These are phyloP conservation scores for Plectranthus barbatus DNA, from an alignment of 257 asterid genomes.

Conservation along the genomic window DNA sequence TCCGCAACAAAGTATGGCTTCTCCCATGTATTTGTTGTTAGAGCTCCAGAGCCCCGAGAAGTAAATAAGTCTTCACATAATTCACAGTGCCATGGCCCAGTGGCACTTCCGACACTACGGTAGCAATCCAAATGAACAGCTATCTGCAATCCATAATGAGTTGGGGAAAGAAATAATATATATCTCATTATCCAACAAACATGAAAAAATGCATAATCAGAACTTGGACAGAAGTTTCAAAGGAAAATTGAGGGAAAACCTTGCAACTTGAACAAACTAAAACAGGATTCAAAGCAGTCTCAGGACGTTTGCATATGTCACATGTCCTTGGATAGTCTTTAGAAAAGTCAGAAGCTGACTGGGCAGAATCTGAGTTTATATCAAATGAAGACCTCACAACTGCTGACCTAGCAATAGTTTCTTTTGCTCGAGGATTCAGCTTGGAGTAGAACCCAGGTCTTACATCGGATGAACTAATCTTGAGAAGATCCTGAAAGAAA, in stretches of 20 bases:
- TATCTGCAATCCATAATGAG: constrained; percentile 40
- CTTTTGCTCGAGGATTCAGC: constrained; percentile 56
- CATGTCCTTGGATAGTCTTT: constrained; percentile 71
- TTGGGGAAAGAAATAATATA: neutral
- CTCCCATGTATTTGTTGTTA: constrained; percentile 49
- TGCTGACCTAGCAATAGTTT: constrained; percentile 49
- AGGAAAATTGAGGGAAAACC: constrained; percentile 34
- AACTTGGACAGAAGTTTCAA: neutral
- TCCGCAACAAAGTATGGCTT: constrained; percentile 76
- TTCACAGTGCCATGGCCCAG: constrained; percentile 97
- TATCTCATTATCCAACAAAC: neutral
- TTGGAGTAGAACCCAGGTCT: constrained; percentile 41
- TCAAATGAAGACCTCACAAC: constrained; percentile 43
- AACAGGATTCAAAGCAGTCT: constrained; percentile 72
- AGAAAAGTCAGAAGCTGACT: constrained; percentile 38
- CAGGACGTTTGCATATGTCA: constrained; percentile 77
- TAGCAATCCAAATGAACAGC: constrained; percentile 96
- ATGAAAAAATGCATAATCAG: neutral
- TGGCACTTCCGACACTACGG: constrained; percentile 57
- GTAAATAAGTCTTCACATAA: constrained; percentile 68
- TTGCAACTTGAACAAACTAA: constrained; percentile 91
- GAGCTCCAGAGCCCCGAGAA: constrained; percentile 54
- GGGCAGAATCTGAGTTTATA: constrained; percentile 35
- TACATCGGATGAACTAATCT: constrained; percentile 35
- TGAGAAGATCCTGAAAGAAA: constrained; percentile 39